These are phyloP conservation scores for Hansenula lynferdii DNA, from an alignment of 1,139 yeast species.

Conservation along the genomic window DNA sequence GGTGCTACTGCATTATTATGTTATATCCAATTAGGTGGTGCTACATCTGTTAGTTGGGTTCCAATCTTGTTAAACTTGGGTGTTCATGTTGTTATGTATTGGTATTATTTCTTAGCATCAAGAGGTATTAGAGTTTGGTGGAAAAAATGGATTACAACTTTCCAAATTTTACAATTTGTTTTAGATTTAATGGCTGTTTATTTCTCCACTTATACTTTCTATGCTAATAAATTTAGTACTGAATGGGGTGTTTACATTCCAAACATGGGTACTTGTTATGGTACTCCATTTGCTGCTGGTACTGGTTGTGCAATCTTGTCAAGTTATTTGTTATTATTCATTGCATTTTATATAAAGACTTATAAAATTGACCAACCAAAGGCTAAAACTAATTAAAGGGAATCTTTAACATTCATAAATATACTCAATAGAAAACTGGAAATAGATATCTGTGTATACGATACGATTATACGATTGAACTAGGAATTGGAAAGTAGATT, in stretches of 20 bases:
- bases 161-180: conserved; percentile 92
- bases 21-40: conserved; percentile 88
- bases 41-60: conserved; percentile 93
- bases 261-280: conserved; percentile 83
- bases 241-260: conserved; percentile 52
- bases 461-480: no score
- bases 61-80: conserved; percentile 84
- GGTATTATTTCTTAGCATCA: conserved; percentile 93
- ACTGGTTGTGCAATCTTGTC: conserved; percentile 88
- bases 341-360: conserved; percentile 87
- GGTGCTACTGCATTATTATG: conserved; percentile 97
- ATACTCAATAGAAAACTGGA: no score
- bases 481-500: no score
- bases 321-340: conserved; percentile 84
- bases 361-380: conserved; percentile 38
- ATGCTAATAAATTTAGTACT: conserved; percentile 53
- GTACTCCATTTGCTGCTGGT: conserved; percentile 88
- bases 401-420: no score
- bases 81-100: conserved; percentile 97
- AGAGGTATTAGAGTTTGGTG: conserved; percentile 98
- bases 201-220: conserved; percentile 85
- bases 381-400: conserved; percentile 8
- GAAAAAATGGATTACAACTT: conserved; percentile 98
- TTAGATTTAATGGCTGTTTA: conserved; percentile 87
- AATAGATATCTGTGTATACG: no score